Evolutionary conservation across 495 filamentous ascomycete species (phyloP), one percentile per base, ranked within the genome.

Genomic region (Xylaria bambusicola): DNA sequence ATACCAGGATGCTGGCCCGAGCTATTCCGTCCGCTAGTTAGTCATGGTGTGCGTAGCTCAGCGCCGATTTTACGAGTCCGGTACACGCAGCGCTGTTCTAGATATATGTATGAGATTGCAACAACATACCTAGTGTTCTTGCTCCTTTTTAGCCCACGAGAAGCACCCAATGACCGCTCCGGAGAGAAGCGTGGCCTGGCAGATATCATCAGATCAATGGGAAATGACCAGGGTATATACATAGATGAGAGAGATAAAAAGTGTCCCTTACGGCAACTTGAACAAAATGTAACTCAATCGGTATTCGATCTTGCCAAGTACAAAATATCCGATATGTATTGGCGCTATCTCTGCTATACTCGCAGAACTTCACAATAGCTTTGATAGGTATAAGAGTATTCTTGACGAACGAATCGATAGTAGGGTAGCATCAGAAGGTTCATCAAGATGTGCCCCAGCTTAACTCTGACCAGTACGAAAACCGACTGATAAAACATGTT

Each of bases 101-200:
- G 12, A 15, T 7, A 38, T 9, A 38, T 9, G 3, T 7, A 8
- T 7, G 41, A 6, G 6, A 3, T 6, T 3, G 7, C 8, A 15
- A 40, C 3, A 9, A 50, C 47, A 31, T 20, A 73, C 52, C 70
- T 66, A 73, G 31, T 69, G 70, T 23, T 70, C 66, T 10, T 55
- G 40, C 13, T 45, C 29, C 6, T 51, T 29, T 2, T 49, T 33
- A 40, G n/a, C 56, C 70, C 68, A 73, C 17, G 70, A 71, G 54
- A 73, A 73, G 49, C 64, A 67, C 2, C 68, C 70, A 41, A 73
- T 73, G 0, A 63, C 61, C 1, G 68, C 68, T 9, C 66, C 70
- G 9, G 66, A 65, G 6, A 73, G 55, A 12, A 73, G 60, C 7
- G 68, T 63, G 33, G 58, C 42, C 67, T 70, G 21, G 17, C 20